phyloP scores from a whole-genome alignment of 2,329 filamentous ascomycete genomes.

The Ascosphaera apis region DNA sequence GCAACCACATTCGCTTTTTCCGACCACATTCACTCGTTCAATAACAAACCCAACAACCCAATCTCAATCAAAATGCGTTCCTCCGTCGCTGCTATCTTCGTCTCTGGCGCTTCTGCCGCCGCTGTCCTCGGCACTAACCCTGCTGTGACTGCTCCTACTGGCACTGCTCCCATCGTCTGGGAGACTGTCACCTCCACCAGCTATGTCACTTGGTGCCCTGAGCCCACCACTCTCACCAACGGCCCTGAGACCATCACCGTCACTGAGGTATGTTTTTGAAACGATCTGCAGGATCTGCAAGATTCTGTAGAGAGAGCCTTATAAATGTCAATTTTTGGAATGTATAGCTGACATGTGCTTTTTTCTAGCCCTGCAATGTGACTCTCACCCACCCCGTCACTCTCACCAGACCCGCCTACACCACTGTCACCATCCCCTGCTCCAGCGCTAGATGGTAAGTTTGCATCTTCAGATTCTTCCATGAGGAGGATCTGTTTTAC shows the following conservation, averaged over 20 bases:
- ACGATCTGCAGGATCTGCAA: neutral
- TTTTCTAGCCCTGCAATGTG: constrained; percentile 35
- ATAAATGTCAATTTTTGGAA: neutral
- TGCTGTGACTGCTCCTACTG: constrained; percentile 11
- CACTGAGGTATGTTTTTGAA: constrained; percentile 28
- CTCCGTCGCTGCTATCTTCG: constrained; percentile 20
- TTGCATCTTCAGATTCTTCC: neutral
- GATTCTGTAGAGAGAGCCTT: constrained; percentile 1
- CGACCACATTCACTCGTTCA: constrained; percentile 3
- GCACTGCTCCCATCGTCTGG: constrained; percentile 5
- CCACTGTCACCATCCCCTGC: constrained; percentile 23
- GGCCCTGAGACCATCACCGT: constrained; percentile 45
- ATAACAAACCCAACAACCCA: constrained; percentile 1
- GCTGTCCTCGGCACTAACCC: constrained; percentile 21
- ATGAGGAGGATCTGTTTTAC: neutral
- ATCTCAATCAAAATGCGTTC: constrained; percentile 25
- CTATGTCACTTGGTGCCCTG: constrained; percentile 52
- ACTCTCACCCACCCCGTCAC: constrained; percentile 52
- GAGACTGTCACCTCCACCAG: constrained; percentile 25
- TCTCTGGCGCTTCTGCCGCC: constrained; percentile 18
- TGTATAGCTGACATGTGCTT: neutral
- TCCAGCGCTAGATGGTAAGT: neutral
- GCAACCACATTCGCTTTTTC: too few species aligned
- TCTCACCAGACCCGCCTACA: constrained; percentile 28
- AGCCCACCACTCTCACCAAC: constrained; percentile 39